Base-by-base conservation (phyloP, 169 alveolate species). In the Plasmodium gallinaceum region DNA sequence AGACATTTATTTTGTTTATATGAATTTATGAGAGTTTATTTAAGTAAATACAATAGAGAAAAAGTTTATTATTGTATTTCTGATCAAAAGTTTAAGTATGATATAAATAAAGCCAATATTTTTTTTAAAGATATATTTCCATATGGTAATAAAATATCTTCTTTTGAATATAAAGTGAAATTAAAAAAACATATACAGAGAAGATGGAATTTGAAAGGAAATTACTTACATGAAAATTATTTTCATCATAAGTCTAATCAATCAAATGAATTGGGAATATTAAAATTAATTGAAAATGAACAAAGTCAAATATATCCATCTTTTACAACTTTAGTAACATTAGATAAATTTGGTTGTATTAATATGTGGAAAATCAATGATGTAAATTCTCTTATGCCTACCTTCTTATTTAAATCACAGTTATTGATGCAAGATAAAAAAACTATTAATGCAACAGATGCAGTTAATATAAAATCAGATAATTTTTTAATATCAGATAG, bases 181-280 rank as follows among this genome's bases (percentile, higher is more conserved):
- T 57, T 83, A 58, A 83, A 83, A 37, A 83, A 83, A 32, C 61
- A 66, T 52, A 62, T 83, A 61, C 91, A 68, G 43, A 83, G 91
- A 32, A 83, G 91, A 46, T 83, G 91, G 91, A 83, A 83, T 57
- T 68, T 83, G 71, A 83, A 83, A 12, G 54, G 91, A 16, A 83
- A 83, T 71, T 83, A 83, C 24, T 71, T 83, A 18, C 91, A 83
- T 48, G 91, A 83, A 68, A 69, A 68, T 54, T 83, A 68, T n/a
- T 83, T 83, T 68, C 7, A 24, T 20, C 91, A 83, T 32, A 68
- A 20, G 45, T 54, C 78, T 14, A 26, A 70, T 22, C 20, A 52
- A 22, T 74, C 43, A 16, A 1, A 7, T 2, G 14, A 12, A 12
- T 5, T 10, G 8, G 91, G 91, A 16, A 14, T 83, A 37, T 24